These are phyloP conservation scores for Starmera dryadoides DNA, from an alignment of 805 yeast species.

Conservation along the genomic window DNA sequence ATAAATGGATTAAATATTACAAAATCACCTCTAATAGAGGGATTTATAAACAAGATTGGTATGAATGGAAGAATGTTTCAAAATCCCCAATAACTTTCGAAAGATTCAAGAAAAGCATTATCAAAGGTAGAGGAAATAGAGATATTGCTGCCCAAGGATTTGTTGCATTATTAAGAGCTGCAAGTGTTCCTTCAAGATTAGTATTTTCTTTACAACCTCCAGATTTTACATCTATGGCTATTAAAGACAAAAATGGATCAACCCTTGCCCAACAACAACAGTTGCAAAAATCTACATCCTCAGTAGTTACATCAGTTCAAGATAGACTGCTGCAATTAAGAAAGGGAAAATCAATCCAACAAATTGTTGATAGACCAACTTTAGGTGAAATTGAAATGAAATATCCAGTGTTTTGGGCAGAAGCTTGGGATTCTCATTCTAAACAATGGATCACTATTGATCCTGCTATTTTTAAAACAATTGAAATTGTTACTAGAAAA, in stretches of 20 bases:
- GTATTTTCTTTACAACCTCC: conserved; percentile 87
- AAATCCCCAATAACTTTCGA: conserved; percentile 20
- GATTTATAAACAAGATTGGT: conserved; percentile 39
- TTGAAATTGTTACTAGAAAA: conserved; percentile 53
- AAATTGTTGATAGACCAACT: conserved; percentile 7
- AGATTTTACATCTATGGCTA: conserved; percentile 48
- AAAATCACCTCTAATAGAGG: conserved; percentile 33
- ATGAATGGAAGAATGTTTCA: conserved; percentile 17
- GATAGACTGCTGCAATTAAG: conserved; percentile 15
- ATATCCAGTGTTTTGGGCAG: conserved; percentile 87
- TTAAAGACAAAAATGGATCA: conserved; percentile 5
- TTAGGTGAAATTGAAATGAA: conserved; percentile 19
- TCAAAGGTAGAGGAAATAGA: conserved; percentile 53
- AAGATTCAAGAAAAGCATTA: conserved; percentile 37
- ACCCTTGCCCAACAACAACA: background rate
- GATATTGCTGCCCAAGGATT: conserved; percentile 87
- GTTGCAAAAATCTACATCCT: background rate
- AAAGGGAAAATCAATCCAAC: conserved; percentile 7
- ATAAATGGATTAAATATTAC: conserved; percentile 51
- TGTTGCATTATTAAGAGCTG: conserved; percentile 63
- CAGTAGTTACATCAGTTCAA: conserved; percentile 1
- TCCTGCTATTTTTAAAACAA: conserved; percentile 55
- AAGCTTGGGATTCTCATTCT: conserved; percentile 77
- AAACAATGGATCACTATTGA: conserved; percentile 83
- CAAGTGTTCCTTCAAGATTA: conserved; percentile 66